Conservation (phyloP, 2,329 filamentous ascomycete species). For the Knufia fluminis region DNA sequence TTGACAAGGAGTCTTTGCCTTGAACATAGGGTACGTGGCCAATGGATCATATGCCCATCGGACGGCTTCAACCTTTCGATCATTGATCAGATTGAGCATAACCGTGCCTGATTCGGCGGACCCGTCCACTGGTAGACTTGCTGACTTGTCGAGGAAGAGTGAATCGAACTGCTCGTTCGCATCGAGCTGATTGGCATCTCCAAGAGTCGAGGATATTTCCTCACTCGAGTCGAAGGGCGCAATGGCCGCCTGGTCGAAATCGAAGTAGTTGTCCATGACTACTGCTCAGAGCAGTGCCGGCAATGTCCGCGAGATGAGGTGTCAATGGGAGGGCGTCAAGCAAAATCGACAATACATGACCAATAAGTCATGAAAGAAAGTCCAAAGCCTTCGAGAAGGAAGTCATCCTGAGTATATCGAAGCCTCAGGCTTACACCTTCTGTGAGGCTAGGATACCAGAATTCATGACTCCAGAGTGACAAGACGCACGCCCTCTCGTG, state of each 20-base stretch:
- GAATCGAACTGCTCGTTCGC: constrained; percentile 31
- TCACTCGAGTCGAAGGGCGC: constrained; percentile 31
- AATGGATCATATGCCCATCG: constrained; percentile 17
- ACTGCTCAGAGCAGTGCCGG: constrained; percentile 1
- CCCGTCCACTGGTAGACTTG: constrained; percentile 31
- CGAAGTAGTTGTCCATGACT: constrained; percentile 37
- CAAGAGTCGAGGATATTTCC: constrained; percentile 28
- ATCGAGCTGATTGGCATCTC: constrained; percentile 32
- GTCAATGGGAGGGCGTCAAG: constrained; percentile 8
- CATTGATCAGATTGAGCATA: constrained; percentile 23
- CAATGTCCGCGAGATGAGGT: constrained; percentile 1
- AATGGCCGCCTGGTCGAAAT: constrained; percentile 38
- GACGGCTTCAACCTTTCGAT: constrained; percentile 22
- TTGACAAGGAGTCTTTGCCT: constrained; percentile 37
- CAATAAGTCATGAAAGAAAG: constrained; percentile 7
- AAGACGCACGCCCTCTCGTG: constrained; percentile 8
- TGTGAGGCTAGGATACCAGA: neutral
- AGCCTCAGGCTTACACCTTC: neutral
- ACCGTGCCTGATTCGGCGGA: constrained; percentile 18
- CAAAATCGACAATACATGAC: neutral
- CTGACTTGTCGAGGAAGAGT: constrained; percentile 33
- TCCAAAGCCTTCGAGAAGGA: neutral
- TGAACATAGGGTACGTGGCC: constrained; percentile 36
- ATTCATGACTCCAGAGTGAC: constrained; percentile 3
- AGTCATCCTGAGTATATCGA: constrained; percentile 1